These are phyloP conservation scores for Cinchona pubescens DNA, from an alignment of 257 asterid genomes.

Conservation along the genomic window DNA sequence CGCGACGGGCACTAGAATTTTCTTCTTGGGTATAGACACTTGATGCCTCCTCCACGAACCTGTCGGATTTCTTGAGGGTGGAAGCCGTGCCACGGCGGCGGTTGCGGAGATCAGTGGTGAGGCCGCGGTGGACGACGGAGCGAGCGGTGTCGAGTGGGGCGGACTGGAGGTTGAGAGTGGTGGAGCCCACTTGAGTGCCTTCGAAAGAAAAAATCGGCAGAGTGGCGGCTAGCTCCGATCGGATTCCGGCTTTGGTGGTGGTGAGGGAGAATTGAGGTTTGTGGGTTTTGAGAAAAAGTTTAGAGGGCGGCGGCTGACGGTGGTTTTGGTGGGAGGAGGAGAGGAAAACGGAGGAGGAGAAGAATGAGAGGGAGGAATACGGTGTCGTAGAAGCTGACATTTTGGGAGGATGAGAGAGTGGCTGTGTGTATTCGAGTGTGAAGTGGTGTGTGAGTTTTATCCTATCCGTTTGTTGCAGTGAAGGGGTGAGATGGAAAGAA, in stretches of 20 bases:
- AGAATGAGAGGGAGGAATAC: slow-evolving; percentile 57
- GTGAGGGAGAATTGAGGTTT: slow-evolving; percentile 29
- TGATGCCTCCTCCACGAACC: slow-evolving; percentile 87
- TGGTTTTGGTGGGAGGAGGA: slow-evolving; percentile 30
- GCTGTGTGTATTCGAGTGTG: not conserved
- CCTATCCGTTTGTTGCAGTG: slow-evolving; percentile 16
- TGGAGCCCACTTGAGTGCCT: slow-evolving; percentile 70
- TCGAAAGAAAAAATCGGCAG: slow-evolving; percentile 83
- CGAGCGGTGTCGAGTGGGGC: slow-evolving; percentile 89
- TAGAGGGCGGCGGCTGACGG: slow-evolving; percentile 19
- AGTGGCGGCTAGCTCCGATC: slow-evolving; percentile 58
- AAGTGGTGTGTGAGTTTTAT: not conserved
- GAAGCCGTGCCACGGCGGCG: slow-evolving; percentile 95
- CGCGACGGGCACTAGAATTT: slow-evolving; percentile 86
- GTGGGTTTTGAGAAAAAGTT: slow-evolving; percentile 24
- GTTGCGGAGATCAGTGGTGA: slow-evolving; percentile 84
- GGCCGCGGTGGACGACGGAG: slow-evolving; percentile 95
- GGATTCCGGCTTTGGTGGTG: slow-evolving; percentile 24
- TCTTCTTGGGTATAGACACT: slow-evolving; percentile 92
- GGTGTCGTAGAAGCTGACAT: slow-evolving; percentile 44
- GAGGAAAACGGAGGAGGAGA: slow-evolving; percentile 61
- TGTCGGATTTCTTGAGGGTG: slow-evolving; percentile 89
- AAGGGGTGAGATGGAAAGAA: not conserved
- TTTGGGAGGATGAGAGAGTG: slow-evolving; percentile 12
- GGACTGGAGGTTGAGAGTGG: slow-evolving; percentile 67